Evolutionary conservation across 2,329 filamentous ascomycete species (phyloP).

Genomic region (Fusarium clavum): DNA sequence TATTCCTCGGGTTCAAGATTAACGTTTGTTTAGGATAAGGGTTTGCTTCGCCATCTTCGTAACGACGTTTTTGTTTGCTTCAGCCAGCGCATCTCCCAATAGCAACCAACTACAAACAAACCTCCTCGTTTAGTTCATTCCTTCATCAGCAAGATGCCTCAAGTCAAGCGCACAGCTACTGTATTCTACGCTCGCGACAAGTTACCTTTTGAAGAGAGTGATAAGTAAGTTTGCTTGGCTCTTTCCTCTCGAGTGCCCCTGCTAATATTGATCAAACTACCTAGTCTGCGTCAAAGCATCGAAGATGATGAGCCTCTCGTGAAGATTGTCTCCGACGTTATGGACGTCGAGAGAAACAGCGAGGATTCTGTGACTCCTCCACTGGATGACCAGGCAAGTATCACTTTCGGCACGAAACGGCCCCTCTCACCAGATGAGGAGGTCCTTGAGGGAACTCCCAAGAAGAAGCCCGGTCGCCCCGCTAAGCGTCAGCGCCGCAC

Average conservation of each 20-base stretch:
- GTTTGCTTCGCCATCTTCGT: neutral
- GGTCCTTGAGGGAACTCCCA: neutral
- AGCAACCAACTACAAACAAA: neutral
- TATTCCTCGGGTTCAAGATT: neutral
- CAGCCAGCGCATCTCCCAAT: neutral
- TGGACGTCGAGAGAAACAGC: slow-evolving; percentile 12
- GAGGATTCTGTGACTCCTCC: slow-evolving; percentile 3
- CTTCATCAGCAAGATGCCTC: slow-evolving; percentile 28
- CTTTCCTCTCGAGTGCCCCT: fast-evolving
- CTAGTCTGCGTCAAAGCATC: slow-evolving; percentile 23
- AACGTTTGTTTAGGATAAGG: neutral
- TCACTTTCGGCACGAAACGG: slow-evolving; percentile 5
- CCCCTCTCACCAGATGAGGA: neutral
- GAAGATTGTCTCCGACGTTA: slow-evolving; percentile 19
- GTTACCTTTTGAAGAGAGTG: slow-evolving; percentile 17
- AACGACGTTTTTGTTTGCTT: neutral
- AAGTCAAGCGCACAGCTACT: slow-evolving; percentile 1
- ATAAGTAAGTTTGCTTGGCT: slow-evolving; percentile 10
- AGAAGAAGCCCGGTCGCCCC: neutral
- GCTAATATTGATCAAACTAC: neutral
- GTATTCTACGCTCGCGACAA: slow-evolving; percentile 43
- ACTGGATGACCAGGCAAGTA: neutral
- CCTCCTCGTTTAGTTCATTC: neutral
- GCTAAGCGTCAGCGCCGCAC: slow-evolving; percentile 26
- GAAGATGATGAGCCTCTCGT: slow-evolving; percentile 16